Percentiles rank a stretch among this genome's conserved stretches.
These are phyloP conservation scores for Naganishia antarctica DNA, from an alignment of 768 basidiomycete species.

Conservation along the genomic window DNA sequence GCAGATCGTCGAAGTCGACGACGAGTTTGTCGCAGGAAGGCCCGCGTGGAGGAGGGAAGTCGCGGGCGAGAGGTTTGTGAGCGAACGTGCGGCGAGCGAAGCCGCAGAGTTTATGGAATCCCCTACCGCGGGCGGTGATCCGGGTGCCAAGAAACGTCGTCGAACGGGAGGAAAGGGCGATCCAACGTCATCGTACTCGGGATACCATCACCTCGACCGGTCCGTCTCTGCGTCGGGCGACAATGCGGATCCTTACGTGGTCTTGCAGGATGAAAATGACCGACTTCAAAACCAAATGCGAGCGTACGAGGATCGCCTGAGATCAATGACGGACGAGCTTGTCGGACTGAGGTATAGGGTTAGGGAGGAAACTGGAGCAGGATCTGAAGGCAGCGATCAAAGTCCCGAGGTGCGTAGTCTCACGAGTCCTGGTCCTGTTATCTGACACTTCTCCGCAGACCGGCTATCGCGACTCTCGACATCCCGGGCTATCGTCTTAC, in stretches of 20 bases:
- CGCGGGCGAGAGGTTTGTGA: conserved; percentile 9
- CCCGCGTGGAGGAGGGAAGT: conserved; percentile 18
- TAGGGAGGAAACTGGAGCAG: conserved; percentile 6
- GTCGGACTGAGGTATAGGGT: conserved; percentile 19
- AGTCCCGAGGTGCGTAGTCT: conserved; percentile 8
- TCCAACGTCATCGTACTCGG: too few relatives aligned
- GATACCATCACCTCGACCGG: conserved; percentile 10
- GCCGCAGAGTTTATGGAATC: conserved; percentile 6
- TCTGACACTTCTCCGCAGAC: not conserved
- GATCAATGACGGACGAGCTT: conserved; percentile 27
- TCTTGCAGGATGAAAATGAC: conserved; percentile 24
- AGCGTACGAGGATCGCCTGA: conserved; percentile 23
- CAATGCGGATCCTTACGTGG: conserved; percentile 3
- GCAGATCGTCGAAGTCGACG: conserved; percentile 7
- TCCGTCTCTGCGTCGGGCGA: conserved; percentile 22
- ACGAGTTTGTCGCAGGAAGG: conserved; percentile 9
- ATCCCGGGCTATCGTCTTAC: not conserved
- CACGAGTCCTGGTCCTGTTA: not conserved
- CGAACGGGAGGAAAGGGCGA: not conserved
- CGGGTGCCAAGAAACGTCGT: not conserved
- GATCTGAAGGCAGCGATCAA: conserved; percentile 12
- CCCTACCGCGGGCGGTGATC: not conserved
- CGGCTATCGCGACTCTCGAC: conserved; percentile 2
- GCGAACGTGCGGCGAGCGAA: conserved; percentile 11
- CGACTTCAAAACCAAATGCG: conserved; percentile 20